A percentile compares a stretch with the other conserved stretches of the same genome.
Evolutionary conservation across 1,284 basidiomycete species (phyloP).

Genomic region (Leccinum pallidistipes): DNA sequence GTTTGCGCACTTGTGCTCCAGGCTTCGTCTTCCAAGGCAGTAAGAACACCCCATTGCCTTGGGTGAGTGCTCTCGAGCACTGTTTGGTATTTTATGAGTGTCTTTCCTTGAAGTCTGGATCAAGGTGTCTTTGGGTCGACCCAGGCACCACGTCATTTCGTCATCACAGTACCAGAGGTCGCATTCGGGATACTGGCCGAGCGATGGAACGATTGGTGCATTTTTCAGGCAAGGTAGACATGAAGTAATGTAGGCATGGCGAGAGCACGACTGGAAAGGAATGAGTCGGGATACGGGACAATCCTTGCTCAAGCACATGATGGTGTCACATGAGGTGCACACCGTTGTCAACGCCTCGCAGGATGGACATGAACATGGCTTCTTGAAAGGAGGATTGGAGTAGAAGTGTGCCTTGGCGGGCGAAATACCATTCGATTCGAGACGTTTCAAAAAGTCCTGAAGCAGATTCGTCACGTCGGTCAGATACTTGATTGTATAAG

Average conservation of each 20-base stretch:
- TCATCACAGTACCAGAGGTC: constrained; percentile 23
- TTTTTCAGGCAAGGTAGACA: constrained; percentile 18
- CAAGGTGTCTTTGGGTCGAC: not conserved
- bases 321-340: constrained; percentile 12
- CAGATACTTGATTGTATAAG: too few species aligned
- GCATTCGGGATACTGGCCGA: constrained; percentile 25
- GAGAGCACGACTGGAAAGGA: not conserved
- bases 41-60: not conserved
- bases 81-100: not conserved
- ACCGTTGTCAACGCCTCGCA: constrained; percentile 1
- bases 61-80: not conserved
- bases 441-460: constrained; percentile 15
- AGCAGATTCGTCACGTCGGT: not conserved
- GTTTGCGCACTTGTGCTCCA: not conserved
- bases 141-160: constrained; percentile 20
- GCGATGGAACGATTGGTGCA: constrained; percentile 6
- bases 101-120: not conserved
- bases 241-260: not conserved
- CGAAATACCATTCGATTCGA: constrained; percentile 2
- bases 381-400: constrained; percentile 2
- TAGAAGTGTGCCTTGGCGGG: too few species aligned
- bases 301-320: constrained; percentile 19
- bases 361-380: not conserved
- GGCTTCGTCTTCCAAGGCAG: not conserved
- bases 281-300: constrained; percentile 19